Evolutionary conservation across 106 monocot genomes (phyloP), one percentile per base, ranked within the genome.

Genomic region (Acanthochlamys bracteata): DNA sequence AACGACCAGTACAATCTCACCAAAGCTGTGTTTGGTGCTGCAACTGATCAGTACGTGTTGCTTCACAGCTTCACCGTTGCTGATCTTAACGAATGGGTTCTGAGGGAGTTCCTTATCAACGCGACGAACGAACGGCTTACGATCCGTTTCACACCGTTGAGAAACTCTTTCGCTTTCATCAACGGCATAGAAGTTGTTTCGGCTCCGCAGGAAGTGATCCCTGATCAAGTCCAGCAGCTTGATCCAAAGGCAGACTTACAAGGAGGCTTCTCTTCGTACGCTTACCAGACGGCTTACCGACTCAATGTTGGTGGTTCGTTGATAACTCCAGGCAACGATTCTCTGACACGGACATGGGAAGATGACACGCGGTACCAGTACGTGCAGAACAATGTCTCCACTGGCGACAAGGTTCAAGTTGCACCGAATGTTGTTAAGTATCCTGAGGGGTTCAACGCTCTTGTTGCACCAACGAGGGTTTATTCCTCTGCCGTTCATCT

Each of bases 111-210:
- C 72, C 75, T 93, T 66, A 3, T 89, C 46, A 85, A 80, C 66
- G 80, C 74, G 51, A 85, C 87, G 47, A 25, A 64, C 25, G 70
- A 84, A 51, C 59, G 53, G 24, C 66, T 93, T 25, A 70, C 77
- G 39, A 40, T 93, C 57, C 55, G 62, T 22, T 89, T 93, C 76
- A 33, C 63, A 40, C 93, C 93, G 21, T 61, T 76, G 17, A 64
- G 67, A 19, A 67, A 71, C 64, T 93, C 93, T 20, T 68, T 64
- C 13, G 93, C 93, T 2, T 93, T 84, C 76, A 65, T 93, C 76
- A 93, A 93, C 73, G 93, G 42, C 72, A 81, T 93, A 7, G 93
- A 93, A 74, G 69, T 93, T 7, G 80, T 93, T 51, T 83, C 89
- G 16, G 93, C 86, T 0, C 93, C 93, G 4, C 71, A 76, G 20